Evolutionary conservation across 2,329 filamentous ascomycete genomes (phyloP).

Genomic region (Coniosporium tulheliwenetii): DNA sequence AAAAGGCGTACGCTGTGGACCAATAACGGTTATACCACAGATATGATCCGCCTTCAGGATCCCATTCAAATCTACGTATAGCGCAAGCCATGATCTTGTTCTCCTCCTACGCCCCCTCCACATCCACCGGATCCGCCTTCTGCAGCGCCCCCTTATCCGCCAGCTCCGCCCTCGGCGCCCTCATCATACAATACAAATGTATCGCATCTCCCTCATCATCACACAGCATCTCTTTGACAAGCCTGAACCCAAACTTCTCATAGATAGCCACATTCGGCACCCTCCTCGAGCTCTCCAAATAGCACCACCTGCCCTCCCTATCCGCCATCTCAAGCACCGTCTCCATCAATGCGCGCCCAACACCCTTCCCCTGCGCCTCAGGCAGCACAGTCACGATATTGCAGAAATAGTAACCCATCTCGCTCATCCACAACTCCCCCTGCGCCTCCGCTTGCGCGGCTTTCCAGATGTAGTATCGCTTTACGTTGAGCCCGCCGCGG

Average conservation of each 20-base stretch:
- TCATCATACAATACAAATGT: conserved; percentile 29
- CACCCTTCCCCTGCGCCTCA: conserved; percentile 47
- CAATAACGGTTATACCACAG: too few relatives aligned
- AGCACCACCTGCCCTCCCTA: conserved; percentile 46
- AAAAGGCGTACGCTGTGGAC: too few relatives aligned
- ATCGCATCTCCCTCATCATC: conserved; percentile 41
- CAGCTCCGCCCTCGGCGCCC: conserved; percentile 15
- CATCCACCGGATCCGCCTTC: background rate
- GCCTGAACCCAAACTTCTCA: conserved; percentile 50
- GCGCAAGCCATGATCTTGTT: too few relatives aligned
- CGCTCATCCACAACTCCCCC: conserved; percentile 46
- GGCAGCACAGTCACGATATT: conserved; percentile 59
- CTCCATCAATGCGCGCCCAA: conserved; percentile 49
- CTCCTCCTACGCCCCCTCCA: background rate
- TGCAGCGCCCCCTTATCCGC: background rate
- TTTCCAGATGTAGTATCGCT: conserved; percentile 62
- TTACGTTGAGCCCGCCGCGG: conserved; percentile 50
- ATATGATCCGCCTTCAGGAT: too few relatives aligned
- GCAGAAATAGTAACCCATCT: conserved; percentile 57
- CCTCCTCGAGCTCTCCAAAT: conserved; percentile 54
- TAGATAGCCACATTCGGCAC: conserved; percentile 58
- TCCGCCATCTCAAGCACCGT: conserved; percentile 49
- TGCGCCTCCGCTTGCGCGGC: conserved; percentile 47
- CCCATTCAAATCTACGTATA: background rate
- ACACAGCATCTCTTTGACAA: conserved; percentile 50